Evolutionary conservation across 2,329 filamentous ascomycete species (phyloP).

Genomic region (Elsinoe necatrix): DNA sequence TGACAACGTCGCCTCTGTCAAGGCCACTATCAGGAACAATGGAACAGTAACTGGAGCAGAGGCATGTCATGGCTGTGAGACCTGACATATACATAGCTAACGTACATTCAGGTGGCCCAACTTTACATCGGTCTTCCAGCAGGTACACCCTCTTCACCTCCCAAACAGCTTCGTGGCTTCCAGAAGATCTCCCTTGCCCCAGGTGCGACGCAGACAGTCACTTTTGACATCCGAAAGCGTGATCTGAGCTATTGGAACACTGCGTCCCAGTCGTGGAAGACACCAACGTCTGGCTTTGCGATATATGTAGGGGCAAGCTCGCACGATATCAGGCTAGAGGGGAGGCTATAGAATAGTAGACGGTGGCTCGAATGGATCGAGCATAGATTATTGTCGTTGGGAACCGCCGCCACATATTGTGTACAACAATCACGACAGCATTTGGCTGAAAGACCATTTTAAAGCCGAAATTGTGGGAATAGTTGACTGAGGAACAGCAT

Average conservation of each 20-base stretch:
- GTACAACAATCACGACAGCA: no score
- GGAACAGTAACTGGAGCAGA: conserved; percentile 46
- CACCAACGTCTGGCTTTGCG: conserved; percentile 25
- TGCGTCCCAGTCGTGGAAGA: conserved; percentile 15
- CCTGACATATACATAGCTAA: conserved; percentile 61
- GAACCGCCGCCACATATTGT: no score
- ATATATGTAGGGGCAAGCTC: conserved; percentile 32
- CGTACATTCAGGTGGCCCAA: conserved; percentile 46
- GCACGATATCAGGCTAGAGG: conserved; percentile 26
- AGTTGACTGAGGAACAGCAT: no score
- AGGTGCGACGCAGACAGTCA: conserved; percentile 18
- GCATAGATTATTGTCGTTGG: no score
- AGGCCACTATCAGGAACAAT: conserved; percentile 53
- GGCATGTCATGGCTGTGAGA: conserved; percentile 44
- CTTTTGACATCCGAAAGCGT: conserved; percentile 15
- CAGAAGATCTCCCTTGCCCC: conserved; percentile 23
- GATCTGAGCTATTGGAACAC: conserved; percentile 19
- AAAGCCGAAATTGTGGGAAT: no score
- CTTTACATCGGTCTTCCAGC: conserved; percentile 54
- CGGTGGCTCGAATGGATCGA: no score
- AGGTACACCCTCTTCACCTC: conserved; percentile 23
- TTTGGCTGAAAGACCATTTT: no score
- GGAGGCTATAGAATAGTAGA: not conserved
- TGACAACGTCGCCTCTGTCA: conserved; percentile 51
- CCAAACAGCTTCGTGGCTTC: conserved; percentile 24